phyloP scores from a whole-genome alignment of 1,284 basidiomycete species.

The Phylloboletellus chloephorus region DNA sequence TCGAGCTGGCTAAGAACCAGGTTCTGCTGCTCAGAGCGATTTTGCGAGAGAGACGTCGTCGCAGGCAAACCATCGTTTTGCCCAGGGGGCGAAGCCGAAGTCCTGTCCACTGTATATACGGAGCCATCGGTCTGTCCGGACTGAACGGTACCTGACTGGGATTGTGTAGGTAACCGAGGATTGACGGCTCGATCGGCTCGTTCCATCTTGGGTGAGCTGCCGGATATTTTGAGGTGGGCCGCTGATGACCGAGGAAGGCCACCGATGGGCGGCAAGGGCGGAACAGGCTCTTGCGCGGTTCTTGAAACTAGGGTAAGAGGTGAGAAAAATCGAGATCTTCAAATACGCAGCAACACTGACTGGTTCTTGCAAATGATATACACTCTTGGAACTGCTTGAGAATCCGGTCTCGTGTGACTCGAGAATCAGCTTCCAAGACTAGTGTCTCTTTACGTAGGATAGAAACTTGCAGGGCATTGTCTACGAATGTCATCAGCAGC shows the following conservation, averaged over 20 bases:
- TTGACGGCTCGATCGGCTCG: slow-evolving; percentile 25
- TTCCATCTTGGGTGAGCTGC: slow-evolving; percentile 5
- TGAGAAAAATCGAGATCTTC: slow-evolving; percentile 3
- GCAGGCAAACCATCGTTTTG: slow-evolving; percentile 7
- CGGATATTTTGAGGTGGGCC: background rate
- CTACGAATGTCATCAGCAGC: slow-evolving; percentile 36
- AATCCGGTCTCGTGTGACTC: slow-evolving; percentile 60
- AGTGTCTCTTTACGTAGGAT: slow-evolving; percentile 90
- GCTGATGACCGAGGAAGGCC: slow-evolving; percentile 15
- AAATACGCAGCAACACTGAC: slow-evolving; percentile 42
- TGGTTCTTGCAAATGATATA: slow-evolving; percentile 70
- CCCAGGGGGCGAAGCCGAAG: slow-evolving; percentile 1
- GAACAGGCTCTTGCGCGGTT: slow-evolving; percentile 53
- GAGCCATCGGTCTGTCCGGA: slow-evolving; percentile 2
- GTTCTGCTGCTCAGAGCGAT: slow-evolving; percentile 7
- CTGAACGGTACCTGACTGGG: slow-evolving; percentile 2
- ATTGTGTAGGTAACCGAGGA: slow-evolving; percentile 12
- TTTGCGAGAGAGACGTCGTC: slow-evolving; percentile 3
- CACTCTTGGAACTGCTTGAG: slow-evolving; percentile 78
- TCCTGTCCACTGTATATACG: background rate
- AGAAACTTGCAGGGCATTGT: slow-evolving; percentile 68
- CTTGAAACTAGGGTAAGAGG: slow-evolving; percentile 44
- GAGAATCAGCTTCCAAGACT: slow-evolving; percentile 60
- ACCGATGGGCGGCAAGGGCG: slow-evolving; percentile 47
- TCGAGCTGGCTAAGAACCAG: slow-evolving; percentile 2